Base-by-base conservation (phyloP, 768 basidiomycete genomes). In the Boletus pseudopeckii region DNA sequence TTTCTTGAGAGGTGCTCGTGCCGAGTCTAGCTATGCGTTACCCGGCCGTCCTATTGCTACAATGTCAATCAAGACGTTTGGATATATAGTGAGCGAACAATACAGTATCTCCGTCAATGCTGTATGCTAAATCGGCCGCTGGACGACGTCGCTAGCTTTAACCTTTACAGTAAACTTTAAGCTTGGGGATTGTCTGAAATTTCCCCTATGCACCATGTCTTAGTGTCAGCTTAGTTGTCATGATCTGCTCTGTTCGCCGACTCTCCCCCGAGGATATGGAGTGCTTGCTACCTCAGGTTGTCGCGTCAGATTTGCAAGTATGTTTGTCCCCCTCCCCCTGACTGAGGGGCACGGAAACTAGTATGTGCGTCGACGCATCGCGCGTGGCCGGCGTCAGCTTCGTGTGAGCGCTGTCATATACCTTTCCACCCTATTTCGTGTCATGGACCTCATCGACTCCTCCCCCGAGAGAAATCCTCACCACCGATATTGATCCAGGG, bases 61-160 rank as follows among this genome's bases (percentile, higher is more conserved):
- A 78, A 90, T 92, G 89, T 74, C 90, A 75, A 90, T 90, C 79
- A 91, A 89, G 80, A 87, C 86, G 0, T 89, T 77, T 77, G 87
- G 89, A 30, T 89, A 88, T 24, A 4, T 4, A 24, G 84, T 71
- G 24, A 33, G 65, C 40, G 39, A 24, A 24, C 24, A 24, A 24
- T 24, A 24, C 20, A 1, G 6, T 17, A 26, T 20, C 14, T 41
- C 3, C 1, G 6, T 32, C 14, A 0, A 8, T 13, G 37, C 17
- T 9, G 2, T 2, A 4, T 20, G 30, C 52, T 61, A 22, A 66
- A 1, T 13, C 6, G 30, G 49, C 30, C 34, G 7, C 24, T 22
- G 59, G 59, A 57, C 70, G 11, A 73, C 76, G 72, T 43, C 62
- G 18, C 65, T 69, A 70, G 86, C 88, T 1, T 66, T 90, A 39